Conservation (phyloP, 2,329 filamentous ascomycete genomes). For the Acrocalymma vagum region DNA sequence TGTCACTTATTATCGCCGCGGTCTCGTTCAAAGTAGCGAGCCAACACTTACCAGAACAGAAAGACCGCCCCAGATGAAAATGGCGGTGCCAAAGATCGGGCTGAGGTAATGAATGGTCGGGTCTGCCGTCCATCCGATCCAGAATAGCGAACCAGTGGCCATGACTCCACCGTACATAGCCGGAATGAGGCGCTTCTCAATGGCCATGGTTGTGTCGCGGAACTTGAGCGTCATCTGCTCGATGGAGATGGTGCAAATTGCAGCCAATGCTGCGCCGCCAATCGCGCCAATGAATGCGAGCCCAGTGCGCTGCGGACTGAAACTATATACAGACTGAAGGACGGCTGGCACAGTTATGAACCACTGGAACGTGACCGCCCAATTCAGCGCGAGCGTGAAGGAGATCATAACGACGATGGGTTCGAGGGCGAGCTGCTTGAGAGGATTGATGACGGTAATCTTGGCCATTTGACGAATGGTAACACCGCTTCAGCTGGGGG, state of each 20-base stretch:
- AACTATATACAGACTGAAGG: constrained; percentile 35
- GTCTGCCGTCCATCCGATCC: constrained; percentile 44
- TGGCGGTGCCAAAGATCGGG: constrained; percentile 42
- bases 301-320: constrained; percentile 37
- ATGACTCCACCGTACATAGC: constrained; percentile 45
- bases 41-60: constrained; percentile 27
- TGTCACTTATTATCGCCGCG: constrained; percentile 11
- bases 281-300: constrained; percentile 44
- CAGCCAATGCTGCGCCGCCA: constrained; percentile 37
- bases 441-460: constrained; percentile 39
- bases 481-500: constrained; percentile 28
- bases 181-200: constrained; percentile 45
- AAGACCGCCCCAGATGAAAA: constrained; percentile 44
- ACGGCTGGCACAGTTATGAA: constrained; percentile 41
- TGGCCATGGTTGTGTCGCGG: constrained; percentile 14
- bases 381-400: constrained; percentile 35
- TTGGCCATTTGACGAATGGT: constrained; percentile 32
- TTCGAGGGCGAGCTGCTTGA: constrained; percentile 45
- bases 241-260: constrained; percentile 31
- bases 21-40: neutral
- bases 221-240: constrained; percentile 31
- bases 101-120: constrained; percentile 32
- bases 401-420: constrained; percentile 42
- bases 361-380: constrained; percentile 37
- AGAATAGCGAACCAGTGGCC: constrained; percentile 42